Evolutionary conservation across 352 stramenopile species (phyloP).

Genomic region (Aphanomyces invadans): DNA sequence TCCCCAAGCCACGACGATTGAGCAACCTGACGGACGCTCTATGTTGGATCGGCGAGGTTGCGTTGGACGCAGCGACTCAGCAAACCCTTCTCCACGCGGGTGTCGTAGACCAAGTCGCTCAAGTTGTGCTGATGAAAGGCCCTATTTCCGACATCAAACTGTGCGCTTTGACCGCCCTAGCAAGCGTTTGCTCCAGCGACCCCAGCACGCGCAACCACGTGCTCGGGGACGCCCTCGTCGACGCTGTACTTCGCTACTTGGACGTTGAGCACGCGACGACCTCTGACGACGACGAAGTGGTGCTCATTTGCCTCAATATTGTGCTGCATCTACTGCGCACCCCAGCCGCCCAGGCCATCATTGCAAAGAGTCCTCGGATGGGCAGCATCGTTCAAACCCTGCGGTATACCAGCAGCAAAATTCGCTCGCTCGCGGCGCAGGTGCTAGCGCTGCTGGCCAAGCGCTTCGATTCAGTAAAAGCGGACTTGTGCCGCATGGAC

Average conservation of each 20-base stretch:
- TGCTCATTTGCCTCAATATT: slow-evolving; percentile 9
- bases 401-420: neutral
- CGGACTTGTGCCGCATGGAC: slow-evolving; percentile 20
- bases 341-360: neutral
- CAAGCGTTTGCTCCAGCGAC: slow-evolving; percentile 12
- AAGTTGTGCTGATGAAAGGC: neutral
- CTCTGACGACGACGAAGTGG: slow-evolving; percentile 1
- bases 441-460: slow-evolving; percentile 7
- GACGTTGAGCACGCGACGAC: neutral
- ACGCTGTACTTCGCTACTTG: slow-evolving; percentile 4
- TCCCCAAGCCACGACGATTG: neutral
- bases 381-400: slow-evolving; percentile 22
- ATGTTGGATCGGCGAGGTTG: slow-evolving; percentile 5
- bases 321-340: slow-evolving; percentile 5
- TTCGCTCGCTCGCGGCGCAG: slow-evolving; percentile 21
- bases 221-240: neutral
- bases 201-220: slow-evolving; percentile 16
- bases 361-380: slow-evolving; percentile 16
- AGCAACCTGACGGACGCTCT: slow-evolving; percentile 14
- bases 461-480: slow-evolving; percentile 18
- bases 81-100: slow-evolving; percentile 2
- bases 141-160: slow-evolving; percentile 1
- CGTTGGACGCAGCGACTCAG: slow-evolving; percentile 11
- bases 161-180: slow-evolving; percentile 9
- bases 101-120: slow-evolving; percentile 8